Base-by-base conservation (phyloP, 2,329 filamentous ascomycete species). In the Sporothrix protearum region DNA sequence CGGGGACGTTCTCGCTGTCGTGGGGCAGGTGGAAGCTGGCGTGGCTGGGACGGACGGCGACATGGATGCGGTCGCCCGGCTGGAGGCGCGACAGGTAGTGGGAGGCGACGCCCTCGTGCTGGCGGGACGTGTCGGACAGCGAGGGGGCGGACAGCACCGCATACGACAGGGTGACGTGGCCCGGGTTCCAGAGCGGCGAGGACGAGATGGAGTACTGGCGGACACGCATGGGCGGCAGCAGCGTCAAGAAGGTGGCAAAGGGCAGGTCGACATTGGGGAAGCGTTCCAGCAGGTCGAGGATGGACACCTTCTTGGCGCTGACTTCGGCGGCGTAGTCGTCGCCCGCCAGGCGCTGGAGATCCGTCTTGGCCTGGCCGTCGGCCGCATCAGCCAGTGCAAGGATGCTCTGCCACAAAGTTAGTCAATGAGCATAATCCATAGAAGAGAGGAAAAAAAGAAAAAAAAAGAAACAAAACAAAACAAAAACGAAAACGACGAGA, bases 171-270 rank as follows among this genome's bases (percentile, higher is more conserved):
- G 89, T 88, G 72, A 85, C 72, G 82, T 53, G 42, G 30, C 22
- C 39, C 51, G 25, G 82, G 0, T 86, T 82, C 82, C 83, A 81
- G 0, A 92, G 82, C 0, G 91, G 90, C 0, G 91, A 92, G 0
- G 91, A 93, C 0, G 91, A 92, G 76, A 94, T 92, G 22, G 89
- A 92, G 76, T 81, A 82, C 71, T 81, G 80, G 0, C 80, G 76
- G 3, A 78, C 75, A 4, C 80, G 76, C 86, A 93, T 89, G 0
- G 90, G 87, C 0, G 88, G 88, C 1, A 91, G 84, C 81, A 91
- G 87, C 12, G 84, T 81, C 8, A 92, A 80, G 79, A 89, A 92
- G 10, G 85, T 81, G 2, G 83, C 83, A 28, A 92, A 82, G 0
- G 89, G 82, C 0, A 92, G 79, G 0, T 84, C 78, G n/a, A 89